Conservation (phyloP, 163 green algal genomes). For the Scenedesmus sp. region DNA sequence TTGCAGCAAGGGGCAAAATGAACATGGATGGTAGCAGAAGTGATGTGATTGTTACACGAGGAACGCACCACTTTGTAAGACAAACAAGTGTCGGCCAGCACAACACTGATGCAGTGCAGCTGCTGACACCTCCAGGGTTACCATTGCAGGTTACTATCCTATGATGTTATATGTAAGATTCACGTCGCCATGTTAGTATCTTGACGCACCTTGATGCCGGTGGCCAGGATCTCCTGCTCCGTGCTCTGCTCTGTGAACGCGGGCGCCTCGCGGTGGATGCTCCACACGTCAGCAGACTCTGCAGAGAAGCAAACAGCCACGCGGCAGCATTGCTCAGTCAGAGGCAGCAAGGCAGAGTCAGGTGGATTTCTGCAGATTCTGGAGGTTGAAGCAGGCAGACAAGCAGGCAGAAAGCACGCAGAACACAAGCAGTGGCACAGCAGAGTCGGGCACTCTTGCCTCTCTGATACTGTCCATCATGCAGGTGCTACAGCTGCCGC, state of each 20-base stretch:
- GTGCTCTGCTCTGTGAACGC: slow-evolving; percentile 97
- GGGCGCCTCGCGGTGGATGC: slow-evolving; percentile 98
- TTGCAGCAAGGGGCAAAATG: not conserved
- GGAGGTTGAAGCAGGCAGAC: too few relatives aligned
- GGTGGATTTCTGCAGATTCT: too few relatives aligned
- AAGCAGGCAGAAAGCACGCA: too few relatives aligned
- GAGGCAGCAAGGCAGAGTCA: not conserved
- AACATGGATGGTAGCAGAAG: too few relatives aligned
- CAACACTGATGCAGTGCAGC: not conserved
- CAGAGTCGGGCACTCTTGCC: not conserved
- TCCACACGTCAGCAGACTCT: slow-evolving; percentile 86
- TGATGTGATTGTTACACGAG: too few relatives aligned
- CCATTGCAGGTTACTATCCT: not conserved
- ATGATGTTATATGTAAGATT: too few relatives aligned
- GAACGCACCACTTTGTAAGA: too few relatives aligned
- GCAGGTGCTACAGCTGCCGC: not conserved
- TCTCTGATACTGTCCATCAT: not conserved
- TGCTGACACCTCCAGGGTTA: too few relatives aligned
- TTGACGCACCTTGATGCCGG: slow-evolving; percentile 96
- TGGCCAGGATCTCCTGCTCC: slow-evolving; percentile 98
- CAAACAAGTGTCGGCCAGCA: too few relatives aligned
- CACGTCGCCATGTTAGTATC: not conserved
- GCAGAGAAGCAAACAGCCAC: slow-evolving; percentile 25
- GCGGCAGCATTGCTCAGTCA: not conserved
- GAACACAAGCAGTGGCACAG: not conserved